These are phyloP conservation scores for Camellia oleifera DNA, from an alignment of 179 eudicot genomes.

Conservation along the genomic window DNA sequence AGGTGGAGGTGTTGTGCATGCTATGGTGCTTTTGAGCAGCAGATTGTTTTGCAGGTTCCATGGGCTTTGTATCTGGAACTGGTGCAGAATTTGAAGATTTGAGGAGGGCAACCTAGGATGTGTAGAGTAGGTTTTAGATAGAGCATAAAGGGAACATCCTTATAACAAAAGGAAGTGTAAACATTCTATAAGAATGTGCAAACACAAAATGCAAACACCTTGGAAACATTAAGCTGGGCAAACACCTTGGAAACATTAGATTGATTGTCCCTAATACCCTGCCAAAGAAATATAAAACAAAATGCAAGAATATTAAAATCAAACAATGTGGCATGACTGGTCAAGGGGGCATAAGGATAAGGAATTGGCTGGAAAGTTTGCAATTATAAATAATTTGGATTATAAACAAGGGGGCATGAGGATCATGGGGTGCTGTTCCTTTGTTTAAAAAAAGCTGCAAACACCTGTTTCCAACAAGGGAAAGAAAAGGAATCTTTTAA, in stretches of 20 bases:
- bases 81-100: conserved; percentile 33
- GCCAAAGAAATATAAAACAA: conserved; percentile 10
- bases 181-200: neutral
- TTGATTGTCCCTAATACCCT: conserved; percentile 27
- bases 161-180: neutral
- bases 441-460: too few species aligned
- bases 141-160: conserved; percentile 9
- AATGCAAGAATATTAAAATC: neutral
- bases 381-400: too few species aligned
- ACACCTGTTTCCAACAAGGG: too few species aligned
- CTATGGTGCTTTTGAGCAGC: neutral
- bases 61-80: conserved; percentile 19
- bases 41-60: conserved; percentile 19
- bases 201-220: conserved; percentile 17
- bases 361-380: too few species aligned
- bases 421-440: too few species aligned
- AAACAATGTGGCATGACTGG: too few species aligned
- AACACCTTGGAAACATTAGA: conserved; percentile 8
- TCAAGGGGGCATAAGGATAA: too few species aligned
- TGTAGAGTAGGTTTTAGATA: conserved; percentile 14
- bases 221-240: neutral
- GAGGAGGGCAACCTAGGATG: conserved; percentile 26
- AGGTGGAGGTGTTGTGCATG: too few species aligned
- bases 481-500: too few species aligned
- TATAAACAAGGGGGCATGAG: too few species aligned